Conservation (phyloP, 192 early-diverging fungal species). For the Backusella circina region DNA sequence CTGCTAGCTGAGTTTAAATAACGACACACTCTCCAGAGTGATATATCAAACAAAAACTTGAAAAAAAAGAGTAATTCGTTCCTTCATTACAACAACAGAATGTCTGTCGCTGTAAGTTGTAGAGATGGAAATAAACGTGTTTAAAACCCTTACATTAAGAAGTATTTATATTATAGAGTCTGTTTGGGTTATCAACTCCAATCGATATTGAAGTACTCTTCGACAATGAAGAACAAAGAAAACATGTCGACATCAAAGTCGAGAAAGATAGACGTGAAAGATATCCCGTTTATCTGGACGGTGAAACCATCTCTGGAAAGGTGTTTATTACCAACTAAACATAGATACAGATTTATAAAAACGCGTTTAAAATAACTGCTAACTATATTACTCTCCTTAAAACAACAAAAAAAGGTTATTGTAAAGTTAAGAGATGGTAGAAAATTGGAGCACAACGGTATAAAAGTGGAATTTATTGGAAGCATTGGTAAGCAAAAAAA, state of each 20-base stretch:
- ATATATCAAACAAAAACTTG: not conserved
- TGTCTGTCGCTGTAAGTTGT: conserved; percentile 1
- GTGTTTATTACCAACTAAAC: conserved; percentile 40
- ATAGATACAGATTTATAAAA: not conserved
- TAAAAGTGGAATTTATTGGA: conserved; percentile 99
- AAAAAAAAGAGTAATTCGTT: not conserved
- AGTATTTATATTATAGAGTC: conserved; percentile 33
- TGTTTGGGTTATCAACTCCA: conserved; percentile 79
- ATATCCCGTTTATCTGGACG: conserved; percentile 95
- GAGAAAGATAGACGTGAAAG: conserved; percentile 91
- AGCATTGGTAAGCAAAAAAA: conserved; percentile 68
- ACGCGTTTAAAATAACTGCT: not conserved
- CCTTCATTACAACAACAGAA: not conserved
- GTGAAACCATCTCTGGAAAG: conserved; percentile 91
- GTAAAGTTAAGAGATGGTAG: conserved; percentile 89
- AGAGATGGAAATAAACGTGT: not conserved
- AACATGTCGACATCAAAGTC: conserved; percentile 90
- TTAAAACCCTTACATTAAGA: not conserved
- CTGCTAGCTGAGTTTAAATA: not conserved
- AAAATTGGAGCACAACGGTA: conserved; percentile 95
- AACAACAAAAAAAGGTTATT: conserved; percentile 27
- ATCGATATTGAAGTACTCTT: conserved; percentile 89
- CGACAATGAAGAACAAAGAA: conserved; percentile 82
- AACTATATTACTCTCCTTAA: not conserved
- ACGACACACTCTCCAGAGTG: not conserved